Base-by-base conservation (phyloP, 768 basidiomycete genomes). In the Calvatia gigantea region DNA sequence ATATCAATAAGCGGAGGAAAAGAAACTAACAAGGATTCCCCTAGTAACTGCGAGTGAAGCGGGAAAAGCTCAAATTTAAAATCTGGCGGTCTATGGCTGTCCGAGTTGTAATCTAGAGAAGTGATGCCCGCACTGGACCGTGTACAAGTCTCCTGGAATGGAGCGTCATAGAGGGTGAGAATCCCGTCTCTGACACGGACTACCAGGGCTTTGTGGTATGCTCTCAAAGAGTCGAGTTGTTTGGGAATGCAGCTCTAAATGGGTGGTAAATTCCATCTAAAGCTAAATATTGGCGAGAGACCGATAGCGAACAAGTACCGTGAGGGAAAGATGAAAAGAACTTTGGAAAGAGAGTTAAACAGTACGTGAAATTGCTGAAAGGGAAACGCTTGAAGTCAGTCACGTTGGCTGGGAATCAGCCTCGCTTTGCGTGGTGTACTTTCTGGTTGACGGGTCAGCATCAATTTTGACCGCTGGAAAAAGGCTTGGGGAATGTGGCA, bases 11-110 rank as follows among this genome's bases (percentile, higher is more conserved):
- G 86, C 81, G 81, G 85, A 87, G 86, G 86, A 87, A 87, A 88
- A 88, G 86, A 86, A 88, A 88, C 84, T 86, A 87, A 87, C 86
- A 81, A 85, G 85, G 86, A 86, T 87, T 87, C 83, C 86, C 84
- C 79, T 84, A 86, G 86, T 87, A 87, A 84, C 86, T 83, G 85
- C 83, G 82, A 87, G 86, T 85, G 86, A 86, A 87, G 82, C 74
- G 82, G 85, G 84, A 87, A 81, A 73, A 85, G 83, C 85, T 86
- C 85, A 86, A 86, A 84, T 85, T 86, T 85, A 75, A 78, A 86
- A 86, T 85, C 85, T 85, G 85, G 78, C 75, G 65, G 77, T 73
- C 75, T 71, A 71, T 70, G 74, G 74, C 70, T 61, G 76, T 80
- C 80, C 81, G 82, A 84, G 80, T 84, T 85, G 84, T 85, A 85